phyloP scores from a whole-genome alignment of 2,329 filamentous ascomycete genomes.

The Aurifilum marmelostoma region DNA sequence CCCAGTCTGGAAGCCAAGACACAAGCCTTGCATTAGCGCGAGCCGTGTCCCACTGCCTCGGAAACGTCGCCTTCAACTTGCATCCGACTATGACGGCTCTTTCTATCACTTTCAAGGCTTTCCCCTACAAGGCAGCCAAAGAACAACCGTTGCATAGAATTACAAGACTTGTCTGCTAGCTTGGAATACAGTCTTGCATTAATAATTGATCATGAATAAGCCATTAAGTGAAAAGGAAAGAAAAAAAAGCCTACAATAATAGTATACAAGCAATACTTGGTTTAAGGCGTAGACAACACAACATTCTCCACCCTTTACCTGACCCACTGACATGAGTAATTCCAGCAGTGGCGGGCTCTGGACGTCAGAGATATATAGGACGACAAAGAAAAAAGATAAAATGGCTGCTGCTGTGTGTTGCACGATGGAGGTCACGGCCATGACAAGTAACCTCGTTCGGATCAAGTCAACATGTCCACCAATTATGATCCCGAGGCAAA shows the following conservation, averaged over 20 bases:
- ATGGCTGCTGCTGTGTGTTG: background rate
- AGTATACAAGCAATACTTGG: too few species aligned
- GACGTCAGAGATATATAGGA: background rate
- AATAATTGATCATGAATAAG: background rate
- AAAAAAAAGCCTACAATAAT: background rate
- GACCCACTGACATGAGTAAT: constrained; percentile 4
- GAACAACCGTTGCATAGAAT: constrained; percentile 19
- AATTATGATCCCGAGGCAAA: constrained; percentile 1
- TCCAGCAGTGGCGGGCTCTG: background rate
- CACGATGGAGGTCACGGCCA: background rate
- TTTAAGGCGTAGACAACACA: background rate
- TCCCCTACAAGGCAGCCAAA: constrained; percentile 20
- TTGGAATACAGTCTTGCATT: background rate
- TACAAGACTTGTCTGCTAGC: background rate
- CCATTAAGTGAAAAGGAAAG: too few species aligned
- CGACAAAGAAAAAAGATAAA: background rate
- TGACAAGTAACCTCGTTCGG: background rate
- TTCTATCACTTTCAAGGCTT: background rate
- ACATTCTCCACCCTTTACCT: background rate
- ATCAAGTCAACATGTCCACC: background rate
- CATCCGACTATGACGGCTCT: background rate
- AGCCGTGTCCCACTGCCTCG: constrained; percentile 12
- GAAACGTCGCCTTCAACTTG: background rate
- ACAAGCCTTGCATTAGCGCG: constrained; percentile 32
- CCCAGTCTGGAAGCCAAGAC: constrained; percentile 34